phyloP scores from a whole-genome alignment of 352 stramenopile species.

The Pythium dissimile region DNA sequence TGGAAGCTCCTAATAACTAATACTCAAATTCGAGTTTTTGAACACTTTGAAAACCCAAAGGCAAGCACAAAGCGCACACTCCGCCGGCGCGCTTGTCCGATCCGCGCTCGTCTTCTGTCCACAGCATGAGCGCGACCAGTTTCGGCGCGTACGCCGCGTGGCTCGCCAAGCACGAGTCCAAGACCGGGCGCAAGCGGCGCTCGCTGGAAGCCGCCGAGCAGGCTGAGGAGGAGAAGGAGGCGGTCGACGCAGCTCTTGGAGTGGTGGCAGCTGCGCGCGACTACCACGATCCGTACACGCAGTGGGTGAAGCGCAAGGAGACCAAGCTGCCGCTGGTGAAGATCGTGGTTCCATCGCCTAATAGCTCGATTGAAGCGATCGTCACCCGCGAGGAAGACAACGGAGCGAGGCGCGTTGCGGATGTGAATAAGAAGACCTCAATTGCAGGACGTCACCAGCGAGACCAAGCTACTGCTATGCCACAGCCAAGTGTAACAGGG shows the following conservation, averaged over 20 bases:
- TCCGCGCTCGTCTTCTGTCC: background rate
- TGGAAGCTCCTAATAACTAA: background rate
- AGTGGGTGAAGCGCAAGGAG: constrained; percentile 18
- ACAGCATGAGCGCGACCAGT: constrained; percentile 12
- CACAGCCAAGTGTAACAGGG: background rate
- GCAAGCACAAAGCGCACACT: background rate
- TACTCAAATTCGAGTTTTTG: constrained; percentile 26
- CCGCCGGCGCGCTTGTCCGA: background rate
- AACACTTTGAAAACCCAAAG: constrained; percentile 17
- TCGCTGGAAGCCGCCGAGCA: background rate
- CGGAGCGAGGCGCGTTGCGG: background rate
- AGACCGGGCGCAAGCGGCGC: constrained; percentile 6
- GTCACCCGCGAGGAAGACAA: background rate
- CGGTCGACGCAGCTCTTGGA: background rate
- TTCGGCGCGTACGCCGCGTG: constrained; percentile 35
- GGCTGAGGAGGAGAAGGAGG: background rate
- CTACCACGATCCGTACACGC: background rate
- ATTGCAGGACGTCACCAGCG: background rate
- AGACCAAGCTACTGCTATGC: background rate
- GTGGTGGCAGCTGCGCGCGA: background rate
- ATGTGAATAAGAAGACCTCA: background rate
- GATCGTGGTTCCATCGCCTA: constrained; percentile 1
- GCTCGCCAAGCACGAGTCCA: constrained; percentile 24
- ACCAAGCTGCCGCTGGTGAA: constrained; percentile 14
- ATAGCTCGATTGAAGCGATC: constrained; percentile 7